phyloP scores from a whole-genome alignment of 2,329 filamentous ascomycete species.

The Cercospora brassicicola region DNA sequence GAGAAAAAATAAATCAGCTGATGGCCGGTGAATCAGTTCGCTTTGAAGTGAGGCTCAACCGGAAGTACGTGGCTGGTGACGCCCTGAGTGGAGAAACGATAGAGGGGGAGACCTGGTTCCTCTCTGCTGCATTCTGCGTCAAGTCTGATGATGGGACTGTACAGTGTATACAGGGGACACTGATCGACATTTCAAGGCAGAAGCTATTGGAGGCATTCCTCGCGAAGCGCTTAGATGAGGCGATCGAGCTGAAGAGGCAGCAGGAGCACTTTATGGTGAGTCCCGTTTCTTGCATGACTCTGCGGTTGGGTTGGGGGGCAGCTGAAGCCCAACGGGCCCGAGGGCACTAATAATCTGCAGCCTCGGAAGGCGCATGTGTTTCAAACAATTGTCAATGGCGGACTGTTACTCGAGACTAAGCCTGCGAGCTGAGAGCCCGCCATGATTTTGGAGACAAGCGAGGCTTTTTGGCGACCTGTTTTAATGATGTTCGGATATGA shows the following conservation, averaged over 20 bases:
- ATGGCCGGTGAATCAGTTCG: constrained; percentile 24
- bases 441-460: too few relatives aligned
- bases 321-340: not conserved
- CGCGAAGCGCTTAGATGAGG: constrained; percentile 41
- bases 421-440: too few relatives aligned
- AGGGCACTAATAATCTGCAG: too few relatives aligned
- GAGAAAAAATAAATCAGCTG: constrained; percentile 24
- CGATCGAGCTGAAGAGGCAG: constrained; percentile 39
- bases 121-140: constrained; percentile 22
- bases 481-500: too few relatives aligned
- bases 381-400: too few relatives aligned
- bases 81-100: constrained; percentile 20
- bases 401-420: too few relatives aligned
- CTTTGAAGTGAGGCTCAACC: constrained; percentile 37
- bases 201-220: constrained; percentile 45
- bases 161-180: constrained; percentile 41
- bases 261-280: constrained; percentile 36
- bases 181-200: constrained; percentile 43
- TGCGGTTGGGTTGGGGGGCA: constrained; percentile 16
- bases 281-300: constrained; percentile 21
- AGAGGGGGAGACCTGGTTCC: constrained; percentile 25
- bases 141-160: constrained; percentile 21
- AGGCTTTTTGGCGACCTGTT: too few relatives aligned
- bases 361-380: too few relatives aligned
- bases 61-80: constrained; percentile 20